A percentile compares a stretch with the other conserved stretches of the same genome.
Evolutionary conservation across 164 flowering plant species (phyloP).

Genomic region (Nymphaea thermarum): DNA sequence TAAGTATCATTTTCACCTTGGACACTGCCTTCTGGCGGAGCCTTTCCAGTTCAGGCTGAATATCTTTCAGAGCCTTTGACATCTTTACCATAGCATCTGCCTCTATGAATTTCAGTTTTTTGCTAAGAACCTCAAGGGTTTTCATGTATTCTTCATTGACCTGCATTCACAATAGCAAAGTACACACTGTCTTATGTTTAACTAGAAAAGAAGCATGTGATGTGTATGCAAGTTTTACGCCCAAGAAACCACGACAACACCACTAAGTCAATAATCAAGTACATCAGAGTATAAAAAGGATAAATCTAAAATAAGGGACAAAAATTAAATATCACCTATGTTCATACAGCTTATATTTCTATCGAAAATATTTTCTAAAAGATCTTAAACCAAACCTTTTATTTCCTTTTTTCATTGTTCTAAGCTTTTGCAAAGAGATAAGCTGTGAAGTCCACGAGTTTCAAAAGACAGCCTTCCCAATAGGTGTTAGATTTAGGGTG

Average conservation of each 20-base stretch:
- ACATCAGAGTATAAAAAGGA: background rate
- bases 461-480: too few species aligned
- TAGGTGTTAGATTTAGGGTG: too few species aligned
- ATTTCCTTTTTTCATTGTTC: too few species aligned
- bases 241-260: background rate
- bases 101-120: constrained; percentile 81
- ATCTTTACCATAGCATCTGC: constrained; percentile 69
- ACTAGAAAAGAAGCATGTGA: too few species aligned
- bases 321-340: too few species aligned
- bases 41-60: constrained; percentile 92
- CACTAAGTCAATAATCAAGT: background rate
- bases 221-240: background rate
- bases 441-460: too few species aligned
- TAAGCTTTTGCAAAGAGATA: too few species aligned
- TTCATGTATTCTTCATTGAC: constrained; percentile 92
- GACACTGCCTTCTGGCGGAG: constrained; percentile 92
- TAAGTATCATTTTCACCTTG: constrained; percentile 40
- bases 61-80: constrained; percentile 89
- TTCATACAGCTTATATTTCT: too few species aligned
- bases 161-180: constrained; percentile 26
- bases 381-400: too few species aligned
- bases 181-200: too few species aligned
- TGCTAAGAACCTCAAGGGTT: constrained; percentile 78
- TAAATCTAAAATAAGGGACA: background rate
- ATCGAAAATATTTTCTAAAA: too few species aligned